phyloP scores from a whole-genome alignment of 495 filamentous ascomycete species.

The Aspergillus saccharolyticus region DNA sequence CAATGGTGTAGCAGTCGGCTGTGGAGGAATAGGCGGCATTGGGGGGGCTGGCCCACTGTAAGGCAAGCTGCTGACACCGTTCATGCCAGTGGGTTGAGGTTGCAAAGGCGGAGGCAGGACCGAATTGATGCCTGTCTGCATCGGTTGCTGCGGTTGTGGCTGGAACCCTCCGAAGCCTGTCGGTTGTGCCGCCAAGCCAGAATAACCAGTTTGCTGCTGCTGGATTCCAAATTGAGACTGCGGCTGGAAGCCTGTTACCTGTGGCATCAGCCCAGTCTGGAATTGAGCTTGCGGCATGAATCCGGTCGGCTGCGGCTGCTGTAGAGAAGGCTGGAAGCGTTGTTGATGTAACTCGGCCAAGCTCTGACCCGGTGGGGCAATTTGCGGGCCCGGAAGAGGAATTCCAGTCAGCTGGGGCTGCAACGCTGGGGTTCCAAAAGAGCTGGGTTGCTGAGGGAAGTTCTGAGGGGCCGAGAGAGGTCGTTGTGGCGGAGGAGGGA shows the following conservation, averaged over 20 bases:
- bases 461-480: conserved; percentile 88
- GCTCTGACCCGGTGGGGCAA: conserved; percentile 72
- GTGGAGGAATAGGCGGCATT: conserved; percentile 44
- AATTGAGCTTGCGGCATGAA: conserved; percentile 52
- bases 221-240: conserved; percentile 50
- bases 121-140: conserved; percentile 46
- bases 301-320: conserved; percentile 52
- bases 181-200: conserved; percentile 56
- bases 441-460: conserved; percentile 62
- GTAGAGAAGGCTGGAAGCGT: conserved; percentile 49
- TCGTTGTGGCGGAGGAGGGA: conserved; percentile 77
- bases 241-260: conserved; percentile 49
- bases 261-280: conserved; percentile 44
- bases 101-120: conserved; percentile 40
- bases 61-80: conserved; percentile 48
- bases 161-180: conserved; percentile 56
- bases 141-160: conserved; percentile 44
- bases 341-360: conserved; percentile 65
- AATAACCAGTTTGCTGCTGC: conserved; percentile 50
- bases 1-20: conserved; percentile 54
- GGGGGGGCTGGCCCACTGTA: conserved; percentile 36
- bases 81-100: conserved; percentile 53
- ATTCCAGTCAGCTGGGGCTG: conserved; percentile 84
- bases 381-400: conserved; percentile 41
- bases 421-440: conserved; percentile 67